Conservation (phyloP, 2,329 filamentous ascomycete genomes). For the Endoconidiophora polonica region DNA sequence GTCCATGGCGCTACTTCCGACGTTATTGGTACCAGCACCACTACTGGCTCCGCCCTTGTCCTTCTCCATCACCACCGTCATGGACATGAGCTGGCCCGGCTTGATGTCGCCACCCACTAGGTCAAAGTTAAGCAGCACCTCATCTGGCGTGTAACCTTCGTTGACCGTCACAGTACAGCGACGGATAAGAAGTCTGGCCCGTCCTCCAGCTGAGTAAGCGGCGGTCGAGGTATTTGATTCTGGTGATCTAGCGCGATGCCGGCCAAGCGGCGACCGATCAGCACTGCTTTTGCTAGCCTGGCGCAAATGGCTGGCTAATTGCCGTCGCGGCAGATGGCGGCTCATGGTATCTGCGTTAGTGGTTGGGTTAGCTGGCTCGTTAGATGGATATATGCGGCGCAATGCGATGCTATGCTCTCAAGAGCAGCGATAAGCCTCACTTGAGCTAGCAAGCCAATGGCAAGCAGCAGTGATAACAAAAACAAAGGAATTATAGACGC, state of each 20-base stretch:
- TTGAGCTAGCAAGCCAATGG: too few relatives aligned
- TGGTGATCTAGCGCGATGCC: constrained; percentile 34
- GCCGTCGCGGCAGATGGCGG: constrained; percentile 23
- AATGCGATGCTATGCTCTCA: too few relatives aligned
- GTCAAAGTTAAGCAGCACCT: constrained; percentile 63
- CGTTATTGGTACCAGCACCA: constrained; percentile 5
- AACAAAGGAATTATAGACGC: not conserved
- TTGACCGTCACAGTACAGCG: constrained; percentile 43
- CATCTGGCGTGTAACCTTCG: constrained; percentile 60
- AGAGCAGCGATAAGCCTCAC: too few relatives aligned
- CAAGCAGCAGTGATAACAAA: not conserved
- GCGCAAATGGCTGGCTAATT: constrained; percentile 31
- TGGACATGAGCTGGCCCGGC: constrained; percentile 55
- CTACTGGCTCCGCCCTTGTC: constrained; percentile 20
- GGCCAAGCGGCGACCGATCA: constrained; percentile 30
- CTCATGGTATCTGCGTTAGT: constrained; percentile 20
- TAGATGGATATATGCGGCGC: not conserved
- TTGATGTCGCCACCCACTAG: constrained; percentile 47
- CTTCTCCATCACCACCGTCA: constrained; percentile 43
- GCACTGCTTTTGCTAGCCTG: constrained; percentile 32
- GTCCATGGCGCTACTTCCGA: constrained; percentile 14
- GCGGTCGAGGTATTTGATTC: constrained; percentile 9
- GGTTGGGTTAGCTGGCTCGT: not conserved
- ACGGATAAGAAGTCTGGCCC: constrained; percentile 22
- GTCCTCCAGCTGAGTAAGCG: constrained; percentile 8